Conservation (phyloP, 768 basidiomycete species). For the Trametes villosa region DNA sequence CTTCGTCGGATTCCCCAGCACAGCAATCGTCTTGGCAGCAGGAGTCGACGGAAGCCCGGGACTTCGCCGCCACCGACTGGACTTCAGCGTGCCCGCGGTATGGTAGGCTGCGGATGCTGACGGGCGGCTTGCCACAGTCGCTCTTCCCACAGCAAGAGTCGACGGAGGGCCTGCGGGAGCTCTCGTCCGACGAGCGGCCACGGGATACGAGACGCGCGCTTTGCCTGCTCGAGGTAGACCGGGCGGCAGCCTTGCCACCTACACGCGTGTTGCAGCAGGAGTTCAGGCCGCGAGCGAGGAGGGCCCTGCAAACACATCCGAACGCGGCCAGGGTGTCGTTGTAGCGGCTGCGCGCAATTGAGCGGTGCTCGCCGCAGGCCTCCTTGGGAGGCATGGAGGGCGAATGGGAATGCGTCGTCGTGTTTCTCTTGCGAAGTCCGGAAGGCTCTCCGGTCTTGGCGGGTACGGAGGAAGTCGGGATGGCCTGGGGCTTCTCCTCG, state of each 20-base stretch:
- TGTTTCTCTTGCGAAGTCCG: conserved; percentile 26
- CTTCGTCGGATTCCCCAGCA: neutral
- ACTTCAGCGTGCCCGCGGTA: conserved; percentile 9
- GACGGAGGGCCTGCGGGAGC: conserved; percentile 15
- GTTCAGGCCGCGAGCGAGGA: conserved; percentile 32
- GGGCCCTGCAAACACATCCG: conserved; percentile 35
- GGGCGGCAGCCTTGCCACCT: conserved; percentile 2
- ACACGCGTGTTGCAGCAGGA: conserved; percentile 29
- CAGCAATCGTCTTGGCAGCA: conserved; percentile 25
- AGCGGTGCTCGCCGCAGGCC: conserved; percentile 33
- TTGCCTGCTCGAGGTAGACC: conserved; percentile 7
- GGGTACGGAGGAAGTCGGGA: neutral
- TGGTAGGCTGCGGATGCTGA: conserved; percentile 16
- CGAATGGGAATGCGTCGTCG: neutral
- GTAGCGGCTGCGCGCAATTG: conserved; percentile 31
- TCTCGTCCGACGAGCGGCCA: conserved; percentile 4
- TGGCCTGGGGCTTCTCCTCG: neutral
- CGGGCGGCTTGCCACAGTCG: conserved; percentile 11
- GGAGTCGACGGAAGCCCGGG: conserved; percentile 18
- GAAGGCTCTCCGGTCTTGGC: neutral
- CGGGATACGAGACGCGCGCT: neutral
- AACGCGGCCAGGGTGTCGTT: conserved; percentile 34
- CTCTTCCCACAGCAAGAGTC: conserved; percentile 28
- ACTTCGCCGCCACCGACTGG: neutral
- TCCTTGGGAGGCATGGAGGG: conserved; percentile 20